A percentile compares a stretch with the other conserved stretches of the same genome.
Evolutionary conservation across 805 yeast genomes (phyloP).

Genomic region (Naumovozyma baii): DNA sequence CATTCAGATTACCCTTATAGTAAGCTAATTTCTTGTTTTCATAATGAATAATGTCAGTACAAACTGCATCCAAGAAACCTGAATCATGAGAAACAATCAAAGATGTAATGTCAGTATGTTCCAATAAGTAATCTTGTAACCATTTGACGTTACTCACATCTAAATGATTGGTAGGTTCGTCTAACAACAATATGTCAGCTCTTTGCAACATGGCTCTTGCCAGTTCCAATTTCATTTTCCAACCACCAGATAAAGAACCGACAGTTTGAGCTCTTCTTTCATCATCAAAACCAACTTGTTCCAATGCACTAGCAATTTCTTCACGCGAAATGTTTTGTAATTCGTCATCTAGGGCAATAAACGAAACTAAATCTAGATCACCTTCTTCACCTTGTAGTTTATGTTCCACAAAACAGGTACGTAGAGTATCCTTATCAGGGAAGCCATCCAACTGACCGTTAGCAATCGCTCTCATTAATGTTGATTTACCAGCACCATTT

Average conservation of each 20-base stretch:
- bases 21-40: slow-evolving; percentile 90
- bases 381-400: slow-evolving; percentile 92
- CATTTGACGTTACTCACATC: slow-evolving; percentile 90
- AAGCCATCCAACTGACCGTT: slow-evolving; percentile 96
- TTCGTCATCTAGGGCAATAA: slow-evolving; percentile 85
- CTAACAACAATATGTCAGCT: slow-evolving; percentile 88
- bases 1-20: slow-evolving; percentile 92
- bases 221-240: slow-evolving; percentile 97
- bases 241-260: slow-evolving; percentile 94
- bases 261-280: slow-evolving; percentile 84
- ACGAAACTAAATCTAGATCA: slow-evolving; percentile 75
- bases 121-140: slow-evolving; percentile 79
- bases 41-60: slow-evolving; percentile 94
- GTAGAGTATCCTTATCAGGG: slow-evolving; percentile 77
- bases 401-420: slow-evolving; percentile 96
- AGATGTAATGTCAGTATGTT: slow-evolving; percentile 81
- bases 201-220: slow-evolving; percentile 98
- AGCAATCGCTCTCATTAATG: slow-evolving; percentile 92
- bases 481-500: slow-evolving; percentile 98
- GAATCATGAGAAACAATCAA: slow-evolving; percentile 97
- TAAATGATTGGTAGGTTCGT: slow-evolving; percentile 97
- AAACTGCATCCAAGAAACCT: slow-evolving; percentile 88
- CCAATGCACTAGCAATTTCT: slow-evolving; percentile 68
- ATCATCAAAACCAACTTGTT: slow-evolving; percentile 82
- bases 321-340: slow-evolving; percentile 51